Evolutionary conservation across 116 monocot genomes (phyloP), one percentile per base, ranked within the genome.

Genomic region (Papilionanthe hybrid): DNA sequence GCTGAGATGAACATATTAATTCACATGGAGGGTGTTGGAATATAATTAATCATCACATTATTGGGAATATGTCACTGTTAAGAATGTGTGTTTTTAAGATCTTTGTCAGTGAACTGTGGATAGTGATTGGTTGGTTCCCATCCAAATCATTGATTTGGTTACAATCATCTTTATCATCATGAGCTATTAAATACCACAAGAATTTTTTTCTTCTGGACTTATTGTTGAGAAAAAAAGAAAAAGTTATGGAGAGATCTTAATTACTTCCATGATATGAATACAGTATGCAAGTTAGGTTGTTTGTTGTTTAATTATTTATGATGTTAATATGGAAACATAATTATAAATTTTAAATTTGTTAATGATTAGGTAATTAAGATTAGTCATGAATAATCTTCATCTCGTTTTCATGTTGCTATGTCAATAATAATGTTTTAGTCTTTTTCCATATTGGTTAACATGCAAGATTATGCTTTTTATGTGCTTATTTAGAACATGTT

Each of bases 61-160:
- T 65, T 65, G n/a, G 65, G 65, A 65, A 27, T 7, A n/a, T 65
- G 65, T 65, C 65, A 65, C 65, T 65, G 10, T 65, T 25, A 9
- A 10, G 23, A 65, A 65, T 65, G 65, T 65, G 65, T 2, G 27
- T 53, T 13, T 53, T 65, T 65, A 27, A 65, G 65, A 65, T 65
- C 65, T 25, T 65, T 65, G 65, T 65, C 65, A 25, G 23, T 23
- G 23, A 23, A 65, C 23, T 9, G 25, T 11, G 7, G 27, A 65
- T n/a, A 9, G 65, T 65, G 65, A 65, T 65, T 65, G 65, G 65
- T 65, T 27, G 65, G 65, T 65, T 65, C 23, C 65, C 25, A 8
- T 65, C 65, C 2, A 65, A 65, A 65, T 65, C 65, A 65, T 65
- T 65, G 65, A 25, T 65, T 37, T 6, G 65, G 65, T 65, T 65